A percentile compares a stretch with the other conserved stretches of the same genome.
phyloP scores from a whole-genome alignment of 768 basidiomycete species.

The Rhodotorula paludigena region DNA sequence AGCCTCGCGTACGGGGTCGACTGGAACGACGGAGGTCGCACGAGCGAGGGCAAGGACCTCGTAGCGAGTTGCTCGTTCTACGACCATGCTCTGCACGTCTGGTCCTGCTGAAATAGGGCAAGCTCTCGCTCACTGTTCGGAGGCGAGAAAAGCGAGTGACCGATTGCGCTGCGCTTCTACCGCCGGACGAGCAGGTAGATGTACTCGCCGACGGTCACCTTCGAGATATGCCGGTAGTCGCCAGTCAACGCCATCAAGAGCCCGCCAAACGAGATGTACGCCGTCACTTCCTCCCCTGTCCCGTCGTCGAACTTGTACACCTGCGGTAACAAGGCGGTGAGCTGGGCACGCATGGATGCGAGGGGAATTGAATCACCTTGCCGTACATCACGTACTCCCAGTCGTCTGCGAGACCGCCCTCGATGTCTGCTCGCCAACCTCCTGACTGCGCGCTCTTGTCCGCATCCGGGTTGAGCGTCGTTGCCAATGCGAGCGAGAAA shows the following conservation, averaged over 20 bases:
- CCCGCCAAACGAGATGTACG: conserved; percentile 93
- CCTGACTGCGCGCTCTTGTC: conserved; percentile 51
- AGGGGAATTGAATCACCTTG: conserved; percentile 57
- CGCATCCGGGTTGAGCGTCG: conserved; percentile 59
- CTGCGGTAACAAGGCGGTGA: conserved; percentile 49
- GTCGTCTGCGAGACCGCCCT: conserved; percentile 77
- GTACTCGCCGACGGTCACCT: conserved; percentile 86
- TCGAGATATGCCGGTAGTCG: conserved; percentile 83
- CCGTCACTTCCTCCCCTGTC: conserved; percentile 82
- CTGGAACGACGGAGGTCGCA: conserved; percentile 60
- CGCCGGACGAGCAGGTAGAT: conserved; percentile 76
- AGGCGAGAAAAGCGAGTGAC: no score
- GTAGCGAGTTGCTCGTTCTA: conserved; percentile 94
- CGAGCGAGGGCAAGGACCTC: conserved; percentile 49
- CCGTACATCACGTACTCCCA: conserved; percentile 99
- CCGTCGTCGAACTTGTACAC: conserved; percentile 95
- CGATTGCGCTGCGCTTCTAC: no score
- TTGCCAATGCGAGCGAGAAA: conserved; percentile 80
- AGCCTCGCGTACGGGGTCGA: conserved; percentile 89
- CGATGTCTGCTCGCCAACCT: conserved; percentile 62
- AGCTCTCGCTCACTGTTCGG: no score
- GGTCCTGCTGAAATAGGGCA: conserved; percentile 49
- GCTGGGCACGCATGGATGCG: background rate
- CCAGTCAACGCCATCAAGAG: conserved; percentile 90
- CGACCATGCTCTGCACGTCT: conserved; percentile 75